Conservation (phyloP, 768 basidiomycete genomes). For the Russula sp. region DNA sequence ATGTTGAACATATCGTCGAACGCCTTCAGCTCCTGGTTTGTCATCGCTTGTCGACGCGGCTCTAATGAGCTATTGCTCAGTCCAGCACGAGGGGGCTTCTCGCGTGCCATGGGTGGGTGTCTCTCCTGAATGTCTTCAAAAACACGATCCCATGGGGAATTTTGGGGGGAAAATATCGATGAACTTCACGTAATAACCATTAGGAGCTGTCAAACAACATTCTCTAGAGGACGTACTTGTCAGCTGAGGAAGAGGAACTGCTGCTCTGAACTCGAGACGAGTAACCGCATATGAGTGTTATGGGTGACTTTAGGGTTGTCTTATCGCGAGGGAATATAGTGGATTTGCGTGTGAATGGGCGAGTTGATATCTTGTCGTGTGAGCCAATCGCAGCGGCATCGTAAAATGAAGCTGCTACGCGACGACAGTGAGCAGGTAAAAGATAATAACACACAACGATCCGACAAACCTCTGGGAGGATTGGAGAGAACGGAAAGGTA, state of each 20-base stretch:
- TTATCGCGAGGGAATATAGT: background rate
- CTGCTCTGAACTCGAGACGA: constrained; percentile 4
- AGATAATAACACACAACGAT: background rate
- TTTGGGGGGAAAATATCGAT: constrained; percentile 27
- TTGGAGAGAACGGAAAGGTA: background rate
- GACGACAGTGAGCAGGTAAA: background rate
- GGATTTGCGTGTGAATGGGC: background rate
- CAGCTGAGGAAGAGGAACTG: background rate
- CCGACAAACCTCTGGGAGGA: background rate
- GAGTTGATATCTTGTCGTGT: background rate
- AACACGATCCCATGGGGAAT: constrained; percentile 46
- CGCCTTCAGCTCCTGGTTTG: constrained; percentile 54
- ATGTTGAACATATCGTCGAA: constrained; percentile 71
- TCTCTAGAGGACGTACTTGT: constrained; percentile 6
- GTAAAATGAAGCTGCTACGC: background rate
- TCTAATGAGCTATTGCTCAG: constrained; percentile 4
- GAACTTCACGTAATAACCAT: background rate
- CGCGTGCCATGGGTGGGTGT: constrained; percentile 18
- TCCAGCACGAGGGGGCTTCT: background rate
- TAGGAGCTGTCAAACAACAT: background rate
- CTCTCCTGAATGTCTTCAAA: constrained; percentile 38
- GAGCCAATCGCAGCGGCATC: background rate
- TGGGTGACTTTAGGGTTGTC: background rate
- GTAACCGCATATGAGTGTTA: background rate
- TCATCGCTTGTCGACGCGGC: constrained; percentile 50